Evolutionary conservation across 148 eudicot species (phyloP).

Genomic region (Fagopyrum esculentum): DNA sequence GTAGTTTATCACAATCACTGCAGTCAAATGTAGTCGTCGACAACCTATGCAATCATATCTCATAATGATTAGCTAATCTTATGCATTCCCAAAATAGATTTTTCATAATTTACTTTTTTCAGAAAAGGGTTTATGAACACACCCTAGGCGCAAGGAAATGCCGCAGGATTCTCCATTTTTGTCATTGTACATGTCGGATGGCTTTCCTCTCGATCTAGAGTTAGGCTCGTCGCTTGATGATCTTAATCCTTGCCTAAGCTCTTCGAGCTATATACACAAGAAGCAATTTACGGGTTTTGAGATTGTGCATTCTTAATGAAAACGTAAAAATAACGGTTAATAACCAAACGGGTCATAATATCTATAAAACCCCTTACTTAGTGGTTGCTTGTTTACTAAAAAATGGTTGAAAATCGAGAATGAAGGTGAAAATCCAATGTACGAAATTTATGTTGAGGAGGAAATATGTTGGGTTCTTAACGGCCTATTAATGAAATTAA

Average conservation of each 20-base stretch:
- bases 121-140: neutral
- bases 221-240: constrained; percentile 23
- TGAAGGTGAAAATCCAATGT: no score
- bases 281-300: no score
- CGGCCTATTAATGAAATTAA: no score
- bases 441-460: no score
- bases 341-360: neutral
- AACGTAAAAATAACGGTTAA: neutral
- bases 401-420: no score
- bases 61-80: neutral
- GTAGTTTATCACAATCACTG: constrained; percentile 12
- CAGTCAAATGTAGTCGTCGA: neutral
- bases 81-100: neutral
- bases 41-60: constrained; percentile 12
- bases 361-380: neutral
- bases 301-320: neutral
- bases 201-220: constrained; percentile 20
- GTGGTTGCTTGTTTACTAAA: no score
- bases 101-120: no score
- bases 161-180: constrained; percentile 34
- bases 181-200: constrained; percentile 16
- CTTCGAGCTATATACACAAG: constrained; percentile 34
- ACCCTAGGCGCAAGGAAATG: constrained; percentile 51
- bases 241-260: constrained; percentile 30
- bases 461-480: no score